phyloP scores from a whole-genome alignment of 2,329 filamentous ascomycete species.

The Fusarium sambucinum region DNA sequence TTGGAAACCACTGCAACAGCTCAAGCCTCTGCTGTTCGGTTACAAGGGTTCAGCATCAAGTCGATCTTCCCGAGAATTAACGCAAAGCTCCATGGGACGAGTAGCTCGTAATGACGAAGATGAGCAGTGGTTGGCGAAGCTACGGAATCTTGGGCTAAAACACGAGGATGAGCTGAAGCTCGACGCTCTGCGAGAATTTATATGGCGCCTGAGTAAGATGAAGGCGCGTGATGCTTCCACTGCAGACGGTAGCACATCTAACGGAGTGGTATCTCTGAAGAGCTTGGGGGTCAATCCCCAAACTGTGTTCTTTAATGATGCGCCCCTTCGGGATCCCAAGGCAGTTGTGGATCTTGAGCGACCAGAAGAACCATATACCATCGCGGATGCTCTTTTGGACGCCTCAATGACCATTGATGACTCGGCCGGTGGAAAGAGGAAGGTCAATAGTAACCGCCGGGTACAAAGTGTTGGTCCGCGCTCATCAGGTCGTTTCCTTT shows the following conservation, averaged over 20 bases:
- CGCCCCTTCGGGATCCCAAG: constrained; percentile 63
- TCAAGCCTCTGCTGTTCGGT: constrained; percentile 73
- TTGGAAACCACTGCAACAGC: constrained; percentile 82
- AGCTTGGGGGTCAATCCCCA: constrained; percentile 83
- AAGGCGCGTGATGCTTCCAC: constrained; percentile 66
- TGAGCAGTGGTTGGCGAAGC: constrained; percentile 87
- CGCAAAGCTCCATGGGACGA: constrained; percentile 70
- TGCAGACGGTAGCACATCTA: constrained; percentile 51
- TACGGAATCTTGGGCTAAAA: constrained; percentile 85
- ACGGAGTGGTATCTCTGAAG: constrained; percentile 74
- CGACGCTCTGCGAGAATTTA: constrained; percentile 86
- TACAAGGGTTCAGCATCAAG: constrained; percentile 65
- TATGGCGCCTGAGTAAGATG: constrained; percentile 85
- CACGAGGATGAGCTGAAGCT: constrained; percentile 91
- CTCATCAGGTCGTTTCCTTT: constrained; percentile 50
- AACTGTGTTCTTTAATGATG: constrained; percentile 92
- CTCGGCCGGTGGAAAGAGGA: constrained; percentile 65
- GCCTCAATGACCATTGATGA: constrained; percentile 90
- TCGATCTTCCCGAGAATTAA: constrained; percentile 67
- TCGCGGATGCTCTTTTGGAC: constrained; percentile 90
- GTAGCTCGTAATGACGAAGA: constrained; percentile 88
- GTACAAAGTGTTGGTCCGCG: constrained; percentile 54
- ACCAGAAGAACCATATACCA: constrained; percentile 72
- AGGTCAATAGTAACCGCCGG: constrained; percentile 65
- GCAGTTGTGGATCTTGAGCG: constrained; percentile 50